Evolutionary conservation across 2,329 filamentous ascomycete genomes (phyloP).

Genomic region (Colletotrichum chrysophilum): DNA sequence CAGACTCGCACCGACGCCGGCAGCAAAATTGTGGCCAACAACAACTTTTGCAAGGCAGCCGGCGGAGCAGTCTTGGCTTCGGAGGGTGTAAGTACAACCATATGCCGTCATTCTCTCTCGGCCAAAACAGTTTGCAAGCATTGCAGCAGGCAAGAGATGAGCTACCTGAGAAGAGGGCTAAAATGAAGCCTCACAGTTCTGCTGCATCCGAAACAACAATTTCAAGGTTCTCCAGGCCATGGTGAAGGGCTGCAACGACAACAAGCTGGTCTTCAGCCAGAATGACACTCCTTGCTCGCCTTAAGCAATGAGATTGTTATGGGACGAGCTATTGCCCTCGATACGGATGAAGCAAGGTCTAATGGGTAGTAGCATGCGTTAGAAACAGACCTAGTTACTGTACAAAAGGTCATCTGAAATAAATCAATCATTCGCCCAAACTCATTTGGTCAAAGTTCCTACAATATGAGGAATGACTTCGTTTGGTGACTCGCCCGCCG

Average conservation of each 20-base stretch:
- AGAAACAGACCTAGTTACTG: not conserved
- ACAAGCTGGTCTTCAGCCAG: not conserved
- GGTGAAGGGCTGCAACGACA: not conserved
- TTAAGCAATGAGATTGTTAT: not conserved
- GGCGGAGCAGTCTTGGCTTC: not conserved
- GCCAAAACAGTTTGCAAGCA: too few relatives aligned
- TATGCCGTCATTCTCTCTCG: too few relatives aligned
- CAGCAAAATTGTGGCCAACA: not conserved
- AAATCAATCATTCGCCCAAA: not conserved
- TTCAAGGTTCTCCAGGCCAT: not conserved
- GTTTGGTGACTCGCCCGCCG: not conserved
- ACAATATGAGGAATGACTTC: not conserved
- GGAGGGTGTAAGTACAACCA: not conserved
- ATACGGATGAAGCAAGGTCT: not conserved
- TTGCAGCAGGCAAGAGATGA: too few relatives aligned
- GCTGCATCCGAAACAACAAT: not conserved
- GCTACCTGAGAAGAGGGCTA: too few relatives aligned
- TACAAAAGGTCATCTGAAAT: not conserved
- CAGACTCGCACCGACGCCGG: not conserved
- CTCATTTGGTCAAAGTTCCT: not conserved
- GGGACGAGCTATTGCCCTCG: fast-evolving
- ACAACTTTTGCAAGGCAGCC: not conserved
- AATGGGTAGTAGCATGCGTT: not conserved
- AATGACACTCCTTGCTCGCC: not conserved
- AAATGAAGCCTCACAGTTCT: not conserved